These are phyloP conservation scores for Ophiostoma triangulosporum DNA, from an alignment of 2,329 filamentous ascomycete genomes.

Conservation along the genomic window DNA sequence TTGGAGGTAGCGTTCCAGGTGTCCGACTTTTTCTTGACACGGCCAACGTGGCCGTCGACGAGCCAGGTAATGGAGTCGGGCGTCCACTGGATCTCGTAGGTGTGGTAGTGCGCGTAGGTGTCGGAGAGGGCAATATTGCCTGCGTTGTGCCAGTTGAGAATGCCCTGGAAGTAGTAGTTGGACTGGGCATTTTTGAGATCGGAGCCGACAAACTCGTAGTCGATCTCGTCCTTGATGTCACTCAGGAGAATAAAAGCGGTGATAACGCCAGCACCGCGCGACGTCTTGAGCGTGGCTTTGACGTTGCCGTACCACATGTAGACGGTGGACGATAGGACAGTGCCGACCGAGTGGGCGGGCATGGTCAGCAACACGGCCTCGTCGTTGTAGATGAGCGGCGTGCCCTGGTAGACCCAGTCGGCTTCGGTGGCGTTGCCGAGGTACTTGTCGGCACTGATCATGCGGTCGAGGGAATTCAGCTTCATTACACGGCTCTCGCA, in stretches of 20 bases:
- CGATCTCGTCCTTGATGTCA: conserved; percentile 95
- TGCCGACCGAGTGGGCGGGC: conserved; percentile 73
- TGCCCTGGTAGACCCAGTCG: conserved; percentile 84
- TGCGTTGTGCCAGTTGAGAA: conserved; percentile 69
- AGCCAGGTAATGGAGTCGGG: conserved; percentile 77
- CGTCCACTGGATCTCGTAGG: conserved; percentile 88
- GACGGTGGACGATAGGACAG: conserved; percentile 65
- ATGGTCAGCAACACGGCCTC: conserved; percentile 69
- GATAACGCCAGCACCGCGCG: conserved; percentile 77
- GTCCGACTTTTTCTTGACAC: conserved; percentile 58
- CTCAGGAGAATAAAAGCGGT: conserved; percentile 92
- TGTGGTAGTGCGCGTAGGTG: conserved; percentile 68
- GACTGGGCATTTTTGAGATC: conserved; percentile 71
- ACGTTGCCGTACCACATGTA: conserved; percentile 98
- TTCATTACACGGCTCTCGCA: conserved; percentile 64
- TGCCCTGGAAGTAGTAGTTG: conserved; percentile 95
- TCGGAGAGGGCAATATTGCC: conserved; percentile 55
- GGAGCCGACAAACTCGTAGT: conserved; percentile 84
- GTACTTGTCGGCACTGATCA: conserved; percentile 65
- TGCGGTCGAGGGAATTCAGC: conserved; percentile 57
- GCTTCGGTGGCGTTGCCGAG: conserved; percentile 66
- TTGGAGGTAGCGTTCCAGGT: conserved; percentile 80
- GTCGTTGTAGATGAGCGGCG: conserved; percentile 52
- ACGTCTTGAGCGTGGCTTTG: conserved; percentile 71
- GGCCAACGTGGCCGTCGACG: conserved; percentile 66